phyloP scores from a whole-genome alignment of 768 basidiomycete genomes.

The Tephrocybe rancida region DNA sequence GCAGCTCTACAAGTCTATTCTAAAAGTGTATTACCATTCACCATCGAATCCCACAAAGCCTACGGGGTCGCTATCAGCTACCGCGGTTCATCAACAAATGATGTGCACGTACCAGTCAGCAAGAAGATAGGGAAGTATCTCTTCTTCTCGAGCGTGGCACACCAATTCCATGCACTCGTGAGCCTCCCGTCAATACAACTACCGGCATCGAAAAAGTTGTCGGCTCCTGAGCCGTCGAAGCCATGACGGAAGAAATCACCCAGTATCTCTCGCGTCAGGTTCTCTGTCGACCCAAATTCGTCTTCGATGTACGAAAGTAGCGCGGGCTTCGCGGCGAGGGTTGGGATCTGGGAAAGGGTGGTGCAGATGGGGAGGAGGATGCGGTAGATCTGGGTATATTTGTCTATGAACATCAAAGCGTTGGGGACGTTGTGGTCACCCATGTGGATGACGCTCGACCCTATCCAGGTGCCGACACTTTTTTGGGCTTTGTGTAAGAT shows the following conservation, averaged over 20 bases:
- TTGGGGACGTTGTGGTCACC: slow-evolving; percentile 87
- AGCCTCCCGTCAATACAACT: slow-evolving; percentile 83
- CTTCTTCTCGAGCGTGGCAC: slow-evolving; percentile 84
- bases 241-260: slow-evolving; percentile 87
- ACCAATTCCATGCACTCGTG: slow-evolving; percentile 95
- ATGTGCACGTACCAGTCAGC: slow-evolving; percentile 58
- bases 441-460: slow-evolving; percentile 88
- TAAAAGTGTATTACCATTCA: slow-evolving; percentile 64
- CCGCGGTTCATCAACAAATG: background rate
- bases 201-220: slow-evolving; percentile 89
- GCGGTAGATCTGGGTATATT: slow-evolving; percentile 91
- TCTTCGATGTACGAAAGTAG: slow-evolving; percentile 76
- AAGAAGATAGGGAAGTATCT: slow-evolving; percentile 80
- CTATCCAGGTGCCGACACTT: slow-evolving; percentile 83
- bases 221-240: slow-evolving; percentile 90
- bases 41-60: slow-evolving; percentile 88
- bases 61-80: slow-evolving; percentile 25
- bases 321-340: slow-evolving; percentile 67
- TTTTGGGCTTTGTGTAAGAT: slow-evolving; percentile 84
- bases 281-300: slow-evolving; percentile 80
- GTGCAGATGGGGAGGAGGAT: slow-evolving; percentile 89
- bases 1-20: background rate
- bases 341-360: slow-evolving; percentile 71
- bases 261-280: slow-evolving; percentile 69
- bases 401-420: slow-evolving; percentile 89